These are phyloP conservation scores for Rhynchospora pubera DNA, from an alignment of 176 grass and related monocot genomes.

Conservation along the genomic window DNA sequence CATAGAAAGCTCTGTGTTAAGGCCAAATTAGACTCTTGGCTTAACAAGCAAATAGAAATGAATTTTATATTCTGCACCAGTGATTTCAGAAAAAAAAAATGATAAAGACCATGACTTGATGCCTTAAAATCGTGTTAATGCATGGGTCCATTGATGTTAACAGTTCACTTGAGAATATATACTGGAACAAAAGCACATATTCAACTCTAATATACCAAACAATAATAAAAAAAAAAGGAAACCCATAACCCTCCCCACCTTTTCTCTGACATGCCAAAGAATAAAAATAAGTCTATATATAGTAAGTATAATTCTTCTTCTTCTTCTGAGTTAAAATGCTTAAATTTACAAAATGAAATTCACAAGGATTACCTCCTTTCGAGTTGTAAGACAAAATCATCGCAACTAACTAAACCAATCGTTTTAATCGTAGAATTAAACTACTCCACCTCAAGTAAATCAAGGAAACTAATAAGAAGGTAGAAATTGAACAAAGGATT, in stretches of 20 bases:
- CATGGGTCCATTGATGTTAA: constrained; percentile 1
- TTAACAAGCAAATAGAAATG: not conserved
- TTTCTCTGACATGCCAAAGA: not conserved
- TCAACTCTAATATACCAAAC: not conserved
- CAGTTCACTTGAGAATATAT: not conserved
- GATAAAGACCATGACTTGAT: not conserved
- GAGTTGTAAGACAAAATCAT: not conserved
- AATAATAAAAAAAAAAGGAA: not conserved
- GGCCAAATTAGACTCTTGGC: not conserved
- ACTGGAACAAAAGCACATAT: not conserved
- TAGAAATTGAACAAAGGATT: not conserved
- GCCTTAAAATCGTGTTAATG: not conserved
- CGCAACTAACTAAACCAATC: not conserved
- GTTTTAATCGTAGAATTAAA: not conserved
- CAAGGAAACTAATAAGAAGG: not conserved
- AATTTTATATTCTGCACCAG: not conserved
- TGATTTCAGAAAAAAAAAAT: not conserved
- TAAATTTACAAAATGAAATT: not conserved
- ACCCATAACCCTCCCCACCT: too few species aligned
- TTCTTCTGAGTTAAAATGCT: not conserved
- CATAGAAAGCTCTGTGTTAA: not conserved
- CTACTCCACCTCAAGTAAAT: not conserved
- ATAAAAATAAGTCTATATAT: not conserved
- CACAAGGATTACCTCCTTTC: not conserved
- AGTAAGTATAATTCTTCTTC: not conserved